phyloP scores from a whole-genome alignment of 2,329 filamentous ascomycete species.

The Hymenoscyphus infarciens region DNA sequence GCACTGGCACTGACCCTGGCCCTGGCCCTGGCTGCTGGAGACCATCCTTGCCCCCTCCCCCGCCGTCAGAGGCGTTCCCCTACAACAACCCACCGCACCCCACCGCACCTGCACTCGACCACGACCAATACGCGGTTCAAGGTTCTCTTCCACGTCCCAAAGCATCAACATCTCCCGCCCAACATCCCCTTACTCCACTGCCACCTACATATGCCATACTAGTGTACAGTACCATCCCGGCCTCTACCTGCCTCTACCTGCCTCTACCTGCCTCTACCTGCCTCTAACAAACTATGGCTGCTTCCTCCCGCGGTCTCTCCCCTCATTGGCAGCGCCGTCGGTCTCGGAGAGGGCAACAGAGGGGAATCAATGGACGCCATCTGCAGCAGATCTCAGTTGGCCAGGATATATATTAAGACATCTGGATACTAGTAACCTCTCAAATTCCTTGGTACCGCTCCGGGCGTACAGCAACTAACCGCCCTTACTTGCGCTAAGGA shows the following conservation, averaged over 20 bases:
- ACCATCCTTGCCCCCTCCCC: too few relatives aligned
- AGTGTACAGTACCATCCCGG: neutral
- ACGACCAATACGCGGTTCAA: neutral
- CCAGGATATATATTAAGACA: slow-evolving; percentile 6
- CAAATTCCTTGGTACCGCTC: neutral
- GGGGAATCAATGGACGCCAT: neutral
- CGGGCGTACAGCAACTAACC: neutral
- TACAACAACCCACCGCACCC: too few relatives aligned
- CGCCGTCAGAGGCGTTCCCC: slow-evolving; percentile 18
- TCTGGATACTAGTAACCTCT: slow-evolving; percentile 4
- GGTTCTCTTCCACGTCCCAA: neutral
- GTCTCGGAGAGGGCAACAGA: too few relatives aligned
- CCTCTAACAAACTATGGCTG: neutral
- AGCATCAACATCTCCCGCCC: neutral
- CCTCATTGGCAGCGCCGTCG: slow-evolving; percentile 4
- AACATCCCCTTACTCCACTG: neutral
- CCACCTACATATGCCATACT: slow-evolving; percentile 4
- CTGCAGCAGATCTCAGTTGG: neutral
- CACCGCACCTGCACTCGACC: neutral
- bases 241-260: neutral
- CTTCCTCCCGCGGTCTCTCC: neutral
- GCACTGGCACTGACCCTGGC: too few relatives aligned
- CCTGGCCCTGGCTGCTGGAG: slow-evolving; percentile 10
- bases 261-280: too few relatives aligned
- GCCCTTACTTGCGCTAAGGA: neutral